A percentile compares a stretch with the other conserved stretches of the same genome.
Evolutionary conservation across 2,329 filamentous ascomycete species (phyloP).

Genomic region (Nothophaeocryptopus gaeumannii): DNA sequence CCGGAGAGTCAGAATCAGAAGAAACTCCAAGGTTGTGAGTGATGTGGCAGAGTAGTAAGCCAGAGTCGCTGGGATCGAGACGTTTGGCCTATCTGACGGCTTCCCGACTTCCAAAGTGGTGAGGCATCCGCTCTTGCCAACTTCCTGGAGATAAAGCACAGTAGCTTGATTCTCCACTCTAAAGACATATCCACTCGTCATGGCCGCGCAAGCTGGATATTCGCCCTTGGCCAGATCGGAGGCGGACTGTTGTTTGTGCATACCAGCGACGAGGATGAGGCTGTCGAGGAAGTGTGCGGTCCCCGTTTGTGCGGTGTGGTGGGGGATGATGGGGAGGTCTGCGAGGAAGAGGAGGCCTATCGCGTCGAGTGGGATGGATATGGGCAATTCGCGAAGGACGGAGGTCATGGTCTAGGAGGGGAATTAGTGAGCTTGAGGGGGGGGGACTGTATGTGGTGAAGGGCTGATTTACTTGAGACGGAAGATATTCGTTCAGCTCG

Average conservation of each 20-base stretch:
- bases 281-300: conserved; percentile 57
- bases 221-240: conserved; percentile 44
- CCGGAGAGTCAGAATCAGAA: conserved; percentile 1
- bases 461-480: too few relatives aligned
- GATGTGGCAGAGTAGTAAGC: conserved; percentile 6
- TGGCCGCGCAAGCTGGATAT: conserved; percentile 41
- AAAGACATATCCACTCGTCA: conserved; percentile 45
- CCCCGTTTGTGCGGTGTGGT: conserved; percentile 56
- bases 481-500: too few relatives aligned
- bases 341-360: conserved; percentile 59
- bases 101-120: conserved; percentile 27
- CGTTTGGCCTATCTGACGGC: too few relatives aligned
- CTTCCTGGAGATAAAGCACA: conserved; percentile 46
- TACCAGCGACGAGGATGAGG: conserved; percentile 57
- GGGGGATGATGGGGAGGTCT: conserved; percentile 55
- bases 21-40: conserved; percentile 9
- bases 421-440: too few relatives aligned
- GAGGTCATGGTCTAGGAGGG: too few relatives aligned
- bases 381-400: background rate
- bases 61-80: background rate
- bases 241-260: conserved; percentile 60
- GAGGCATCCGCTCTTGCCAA: conserved; percentile 28
- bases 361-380: conserved; percentile 30
- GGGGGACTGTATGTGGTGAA: too few relatives aligned
- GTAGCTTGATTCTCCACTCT: conserved; percentile 53